Evolutionary conservation across 805 yeast genomes (phyloP), one percentile per base, ranked within the genome.

Genomic region (Priceomyces melissophilus): DNA sequence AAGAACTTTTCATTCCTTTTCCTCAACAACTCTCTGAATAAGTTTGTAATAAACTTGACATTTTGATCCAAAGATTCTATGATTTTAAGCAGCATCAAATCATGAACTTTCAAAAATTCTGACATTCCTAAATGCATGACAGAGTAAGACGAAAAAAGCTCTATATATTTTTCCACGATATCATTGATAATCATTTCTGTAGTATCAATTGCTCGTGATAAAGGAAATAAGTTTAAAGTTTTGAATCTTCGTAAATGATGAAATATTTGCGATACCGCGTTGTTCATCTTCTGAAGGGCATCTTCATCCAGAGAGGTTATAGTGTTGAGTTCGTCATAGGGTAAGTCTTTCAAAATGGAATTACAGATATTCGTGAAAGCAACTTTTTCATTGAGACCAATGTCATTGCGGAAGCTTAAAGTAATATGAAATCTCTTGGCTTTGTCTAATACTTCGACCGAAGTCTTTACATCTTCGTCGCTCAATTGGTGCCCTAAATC

Each of bases 341-440:
- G 95, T 10, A 90, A 65, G 39, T 84, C 93, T 35, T 76, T 75
- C 48, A 88, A 63, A 20, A 91, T 63, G 7, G 76, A 75, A 47
- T 81, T 82, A 54, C 81, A 81, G n/a, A 71, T 67, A 10, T 67
- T 63, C 0, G 88, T 77, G 15, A 61, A 60, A 3, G 65, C 64
- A 10, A 78, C 45, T 11, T 84, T 78, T 20, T 78, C 81, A 29
- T 67, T 60, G 14, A 91, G 60, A 0, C 87, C 87, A 2, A 84
- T 79, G 52, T 87, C 95, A 4, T 87, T 77, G 27, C 76, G 65
- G 51, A 86, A 83, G 28, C 84, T 73, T n/a, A 79, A 76, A 0
- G 90, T 82, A 1, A 87, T 82, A 55, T 86, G 95, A 54, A 82
- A 86, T 47, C 97, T 69, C 49, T 86, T 89, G 2, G 89, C 88